These are phyloP conservation scores for Ilex paraguariensis DNA, from an alignment of 305 asterid species.

Conservation along the genomic window DNA sequence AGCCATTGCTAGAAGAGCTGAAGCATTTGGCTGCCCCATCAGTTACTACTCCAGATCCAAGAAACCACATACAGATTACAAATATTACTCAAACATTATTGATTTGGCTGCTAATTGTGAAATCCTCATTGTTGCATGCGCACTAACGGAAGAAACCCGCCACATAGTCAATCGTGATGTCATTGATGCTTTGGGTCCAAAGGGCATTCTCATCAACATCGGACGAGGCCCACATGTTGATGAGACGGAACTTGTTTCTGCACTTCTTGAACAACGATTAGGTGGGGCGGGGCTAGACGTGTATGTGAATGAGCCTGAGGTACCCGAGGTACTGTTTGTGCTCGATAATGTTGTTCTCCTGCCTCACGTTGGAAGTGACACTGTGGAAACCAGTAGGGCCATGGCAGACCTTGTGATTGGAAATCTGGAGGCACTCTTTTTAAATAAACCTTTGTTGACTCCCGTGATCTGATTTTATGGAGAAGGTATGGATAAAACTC, in stretches of 20 bases:
- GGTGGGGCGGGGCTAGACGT: conserved; percentile 93
- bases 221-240: conserved; percentile 78
- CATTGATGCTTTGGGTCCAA: conserved; percentile 68
- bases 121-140: conserved; percentile 56
- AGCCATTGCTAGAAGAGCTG: conserved; percentile 77
- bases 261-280: conserved; percentile 58
- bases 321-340: conserved; percentile 41
- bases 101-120: conserved; percentile 56
- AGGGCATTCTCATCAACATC: conserved; percentile 65
- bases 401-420: conserved; percentile 87
- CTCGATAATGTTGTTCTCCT: conserved; percentile 60
- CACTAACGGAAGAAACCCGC: conserved; percentile 56
- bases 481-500: too few relatives aligned
- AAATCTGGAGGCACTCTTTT: conserved; percentile 72
- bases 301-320: conserved; percentile 70
- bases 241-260: conserved; percentile 68
- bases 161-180: conserved; percentile 58
- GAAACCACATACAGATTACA: conserved; percentile 45
- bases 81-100: conserved; percentile 37
- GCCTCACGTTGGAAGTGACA: conserved; percentile 78
- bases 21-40: conserved; percentile 67
- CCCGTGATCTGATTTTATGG: conserved; percentile 40
- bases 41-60: conserved; percentile 67
- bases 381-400: conserved; percentile 56
- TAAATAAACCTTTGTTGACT: conserved; percentile 49